A percentile compares a stretch with the other conserved stretches of the same genome.
These are phyloP conservation scores for Blumeria graminis DNA, from an alignment of 2,329 filamentous ascomycete species.

Conservation along the genomic window DNA sequence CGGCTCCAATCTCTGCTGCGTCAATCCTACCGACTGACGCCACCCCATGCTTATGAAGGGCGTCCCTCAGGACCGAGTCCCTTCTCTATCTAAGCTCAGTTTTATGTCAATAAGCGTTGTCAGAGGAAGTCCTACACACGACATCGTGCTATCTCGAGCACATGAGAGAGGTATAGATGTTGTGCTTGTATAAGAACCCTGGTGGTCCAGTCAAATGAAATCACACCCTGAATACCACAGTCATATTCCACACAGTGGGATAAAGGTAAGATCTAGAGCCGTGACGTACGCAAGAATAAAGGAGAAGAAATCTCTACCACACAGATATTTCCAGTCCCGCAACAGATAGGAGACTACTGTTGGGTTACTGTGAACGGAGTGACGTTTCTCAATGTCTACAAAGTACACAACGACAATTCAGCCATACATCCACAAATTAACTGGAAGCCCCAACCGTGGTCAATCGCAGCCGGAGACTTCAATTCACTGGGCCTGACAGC, in stretches of 20 bases:
- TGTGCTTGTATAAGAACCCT: background rate
- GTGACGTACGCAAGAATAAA: background rate
- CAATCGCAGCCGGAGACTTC: background rate
- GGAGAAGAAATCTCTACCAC: background rate
- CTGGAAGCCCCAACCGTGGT: background rate
- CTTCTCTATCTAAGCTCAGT: background rate
- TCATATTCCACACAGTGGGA: background rate
- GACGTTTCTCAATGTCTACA: background rate
- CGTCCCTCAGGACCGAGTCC: background rate
- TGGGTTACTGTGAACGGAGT: background rate
- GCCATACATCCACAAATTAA: background rate
- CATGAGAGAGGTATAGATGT: background rate
- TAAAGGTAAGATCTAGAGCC: background rate
- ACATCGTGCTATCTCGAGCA: background rate
- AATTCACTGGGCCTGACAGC: background rate
- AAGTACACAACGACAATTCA: background rate
- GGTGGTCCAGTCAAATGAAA: background rate
- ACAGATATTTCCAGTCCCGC: background rate
- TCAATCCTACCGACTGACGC: background rate
- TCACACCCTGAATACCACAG: background rate
- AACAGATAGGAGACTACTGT: background rate
- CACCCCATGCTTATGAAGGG: background rate
- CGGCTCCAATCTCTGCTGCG: background rate
- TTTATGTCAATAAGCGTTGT: background rate
- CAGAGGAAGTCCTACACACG: background rate